These are phyloP conservation scores for Boletus patriciae DNA, from an alignment of 768 basidiomycete species.

Conservation along the genomic window DNA sequence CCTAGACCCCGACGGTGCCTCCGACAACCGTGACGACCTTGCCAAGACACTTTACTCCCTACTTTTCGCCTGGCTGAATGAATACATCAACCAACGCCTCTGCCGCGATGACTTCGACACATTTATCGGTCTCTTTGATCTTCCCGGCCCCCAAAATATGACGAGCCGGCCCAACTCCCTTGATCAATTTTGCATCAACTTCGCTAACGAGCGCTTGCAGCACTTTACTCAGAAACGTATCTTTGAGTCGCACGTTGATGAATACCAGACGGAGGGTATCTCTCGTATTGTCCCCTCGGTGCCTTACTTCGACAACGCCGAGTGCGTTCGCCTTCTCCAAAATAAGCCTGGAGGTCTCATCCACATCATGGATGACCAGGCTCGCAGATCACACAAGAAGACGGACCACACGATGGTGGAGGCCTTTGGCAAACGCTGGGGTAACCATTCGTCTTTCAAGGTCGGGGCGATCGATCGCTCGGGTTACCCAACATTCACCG, in stretches of 20 bases:
- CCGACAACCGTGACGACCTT: constrained; percentile 91
- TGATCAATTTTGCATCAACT: constrained; percentile 96
- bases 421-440: constrained; percentile 92
- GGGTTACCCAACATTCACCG: constrained; percentile 83
- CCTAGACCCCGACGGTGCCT: constrained; percentile 90
- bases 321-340: constrained; percentile 84
- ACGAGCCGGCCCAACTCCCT: constrained; percentile 86
- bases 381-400: constrained; percentile 82
- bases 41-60: constrained; percentile 92
- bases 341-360: constrained; percentile 84
- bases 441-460: constrained; percentile 91
- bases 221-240: constrained; percentile 56
- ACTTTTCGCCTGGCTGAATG: constrained; percentile 94
- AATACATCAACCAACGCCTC: constrained; percentile 92
- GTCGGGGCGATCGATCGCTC: constrained; percentile 70
- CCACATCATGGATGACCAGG: constrained; percentile 98
- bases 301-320: constrained; percentile 87
- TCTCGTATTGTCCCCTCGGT: constrained; percentile 64
- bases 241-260: constrained; percentile 78
- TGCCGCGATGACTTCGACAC: constrained; percentile 91
- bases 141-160: constrained; percentile 92
- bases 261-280: constrained; percentile 84
- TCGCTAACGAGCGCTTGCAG: constrained; percentile 90
- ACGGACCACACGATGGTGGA: constrained; percentile 94
- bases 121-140: constrained; percentile 91